A percentile compares a stretch with the other conserved stretches of the same genome.
phyloP scores from a whole-genome alignment of 306 rosid genomes.

The Potentilla sterilis region DNA sequence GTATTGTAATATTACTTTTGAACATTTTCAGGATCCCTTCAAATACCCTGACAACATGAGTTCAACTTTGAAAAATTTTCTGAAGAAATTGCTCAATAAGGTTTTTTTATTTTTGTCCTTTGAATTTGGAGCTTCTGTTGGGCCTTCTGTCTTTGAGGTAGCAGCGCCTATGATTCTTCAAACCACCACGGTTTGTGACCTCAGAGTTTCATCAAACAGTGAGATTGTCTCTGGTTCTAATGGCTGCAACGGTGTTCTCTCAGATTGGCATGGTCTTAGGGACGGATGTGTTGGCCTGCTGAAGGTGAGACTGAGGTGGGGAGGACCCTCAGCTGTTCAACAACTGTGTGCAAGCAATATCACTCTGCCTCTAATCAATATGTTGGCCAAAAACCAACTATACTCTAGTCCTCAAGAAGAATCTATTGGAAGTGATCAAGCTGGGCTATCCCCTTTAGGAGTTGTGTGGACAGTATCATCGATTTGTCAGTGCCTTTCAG shows the following conservation, averaged over 20 bases:
- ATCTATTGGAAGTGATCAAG: slow-evolving; percentile 44
- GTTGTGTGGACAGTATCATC: slow-evolving; percentile 75
- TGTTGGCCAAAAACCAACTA: slow-evolving; percentile 47
- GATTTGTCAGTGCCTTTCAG: slow-evolving; percentile 73
- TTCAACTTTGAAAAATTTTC: slow-evolving; percentile 72
- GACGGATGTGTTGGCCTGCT: slow-evolving; percentile 92
- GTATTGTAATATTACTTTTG: slow-evolving; percentile 29
- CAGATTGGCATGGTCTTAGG: slow-evolving; percentile 73
- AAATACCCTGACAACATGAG: slow-evolving; percentile 96
- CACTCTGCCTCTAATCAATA: slow-evolving; percentile 67
- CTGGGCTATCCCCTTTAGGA: slow-evolving; percentile 83
- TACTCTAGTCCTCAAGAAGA: slow-evolving; percentile 47
- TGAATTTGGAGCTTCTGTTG: slow-evolving; percentile 68
- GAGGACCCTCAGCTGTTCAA: slow-evolving; percentile 85
- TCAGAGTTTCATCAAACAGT: slow-evolving; percentile 50
- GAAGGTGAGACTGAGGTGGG: slow-evolving; percentile 78
- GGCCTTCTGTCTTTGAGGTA: slow-evolving; percentile 67
- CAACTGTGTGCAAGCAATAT: slow-evolving; percentile 82
- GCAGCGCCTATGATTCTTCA: slow-evolving; percentile 80
- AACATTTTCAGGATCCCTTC: slow-evolving; percentile 78
- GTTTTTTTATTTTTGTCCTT: slow-evolving; percentile 65
- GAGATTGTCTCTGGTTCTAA: slow-evolving; percentile 48
- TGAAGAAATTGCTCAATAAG: slow-evolving; percentile 92
- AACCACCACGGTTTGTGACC: slow-evolving; percentile 60
- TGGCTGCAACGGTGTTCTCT: slow-evolving; percentile 47